A percentile compares a stretch with the other conserved stretches of the same genome.
Conservation (phyloP, 352 stramenopile genomes). For the Globisporangium carolinianum region DNA sequence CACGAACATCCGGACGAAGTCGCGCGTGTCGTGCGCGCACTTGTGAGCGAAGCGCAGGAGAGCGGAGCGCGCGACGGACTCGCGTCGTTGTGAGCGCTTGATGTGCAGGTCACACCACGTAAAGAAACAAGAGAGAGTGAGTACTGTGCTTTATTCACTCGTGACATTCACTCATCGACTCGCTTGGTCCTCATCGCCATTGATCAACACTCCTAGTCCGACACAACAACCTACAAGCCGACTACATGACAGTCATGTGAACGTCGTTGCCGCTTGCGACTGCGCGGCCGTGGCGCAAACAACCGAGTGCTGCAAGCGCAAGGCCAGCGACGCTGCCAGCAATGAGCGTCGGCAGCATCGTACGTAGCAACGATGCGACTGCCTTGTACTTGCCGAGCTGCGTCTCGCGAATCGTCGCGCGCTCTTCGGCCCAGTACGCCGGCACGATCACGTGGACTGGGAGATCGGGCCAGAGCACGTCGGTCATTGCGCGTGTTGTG, state of each 20-base stretch:
- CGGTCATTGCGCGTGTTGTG: slow-evolving; percentile 40
- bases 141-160: no score
- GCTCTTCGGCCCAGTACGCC: slow-evolving; percentile 55
- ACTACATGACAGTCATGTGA: no score
- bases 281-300: neutral
- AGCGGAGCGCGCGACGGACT: slow-evolving; percentile 8
- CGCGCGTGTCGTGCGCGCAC: slow-evolving; percentile 42
- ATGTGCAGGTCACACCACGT: neutral
- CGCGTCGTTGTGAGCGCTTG: neutral
- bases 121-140: no score
- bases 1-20: slow-evolving; percentile 67
- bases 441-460: slow-evolving; percentile 50
- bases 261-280: neutral
- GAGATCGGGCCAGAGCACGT: slow-evolving; percentile 50
- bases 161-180: no score
- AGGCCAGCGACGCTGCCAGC: slow-evolving; percentile 38
- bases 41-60: slow-evolving; percentile 27
- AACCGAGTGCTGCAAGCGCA: neutral
- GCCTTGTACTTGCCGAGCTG: slow-evolving; percentile 44
- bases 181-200: no score
- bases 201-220: no score
- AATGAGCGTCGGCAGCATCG: slow-evolving; percentile 55
- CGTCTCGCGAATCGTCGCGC: slow-evolving; percentile 27
- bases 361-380: slow-evolving; percentile 31
- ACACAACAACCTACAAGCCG: no score